phyloP scores from a whole-genome alignment of 495 filamentous ascomycete genomes.

The Cudoniella acicularis region DNA sequence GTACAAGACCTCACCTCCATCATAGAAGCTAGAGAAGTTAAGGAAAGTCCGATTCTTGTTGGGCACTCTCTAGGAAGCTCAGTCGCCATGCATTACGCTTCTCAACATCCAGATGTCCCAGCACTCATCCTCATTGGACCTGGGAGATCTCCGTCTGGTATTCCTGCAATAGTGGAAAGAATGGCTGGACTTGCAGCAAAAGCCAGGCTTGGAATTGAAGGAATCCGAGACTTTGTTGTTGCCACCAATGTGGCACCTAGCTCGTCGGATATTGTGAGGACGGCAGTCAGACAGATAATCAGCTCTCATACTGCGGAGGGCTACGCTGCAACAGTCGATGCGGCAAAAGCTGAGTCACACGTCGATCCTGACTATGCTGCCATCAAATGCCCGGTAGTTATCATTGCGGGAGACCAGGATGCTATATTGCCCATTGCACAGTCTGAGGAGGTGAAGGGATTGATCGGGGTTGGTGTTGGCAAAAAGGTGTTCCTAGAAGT shows the following conservation, averaged over 20 bases:
- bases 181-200: slow-evolving; percentile 11
- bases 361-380: slow-evolving; percentile 18
- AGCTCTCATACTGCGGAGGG: slow-evolving; percentile 12
- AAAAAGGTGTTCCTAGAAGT: slow-evolving; percentile 10
- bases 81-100: slow-evolving; percentile 18
- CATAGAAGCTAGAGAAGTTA: slow-evolving; percentile 2
- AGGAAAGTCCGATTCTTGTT: slow-evolving; percentile 8
- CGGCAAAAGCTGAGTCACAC: slow-evolving; percentile 9
- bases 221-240: slow-evolving; percentile 3
- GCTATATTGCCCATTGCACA: slow-evolving; percentile 11
- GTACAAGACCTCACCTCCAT: slow-evolving; percentile 25
- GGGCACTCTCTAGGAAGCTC: slow-evolving; percentile 17
- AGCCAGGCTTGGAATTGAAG: not conserved
- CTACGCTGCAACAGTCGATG: slow-evolving; percentile 15
- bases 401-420: slow-evolving; percentile 16
- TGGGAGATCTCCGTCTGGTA: slow-evolving; percentile 10
- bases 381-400: slow-evolving; percentile 11
- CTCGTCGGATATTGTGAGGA: slow-evolving; percentile 9
- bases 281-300: slow-evolving; percentile 10
- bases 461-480: slow-evolving; percentile 18
- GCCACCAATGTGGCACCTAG: slow-evolving; percentile 11
- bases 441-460: slow-evolving; percentile 15
- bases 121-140: slow-evolving; percentile 11
- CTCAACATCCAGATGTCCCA: slow-evolving; percentile 2
- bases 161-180: slow-evolving; percentile 14